Percentiles rank a stretch among this genome's conserved stretches.
phyloP scores from a whole-genome alignment of 106 monocot species.

The Hemerocallis citrina region DNA sequence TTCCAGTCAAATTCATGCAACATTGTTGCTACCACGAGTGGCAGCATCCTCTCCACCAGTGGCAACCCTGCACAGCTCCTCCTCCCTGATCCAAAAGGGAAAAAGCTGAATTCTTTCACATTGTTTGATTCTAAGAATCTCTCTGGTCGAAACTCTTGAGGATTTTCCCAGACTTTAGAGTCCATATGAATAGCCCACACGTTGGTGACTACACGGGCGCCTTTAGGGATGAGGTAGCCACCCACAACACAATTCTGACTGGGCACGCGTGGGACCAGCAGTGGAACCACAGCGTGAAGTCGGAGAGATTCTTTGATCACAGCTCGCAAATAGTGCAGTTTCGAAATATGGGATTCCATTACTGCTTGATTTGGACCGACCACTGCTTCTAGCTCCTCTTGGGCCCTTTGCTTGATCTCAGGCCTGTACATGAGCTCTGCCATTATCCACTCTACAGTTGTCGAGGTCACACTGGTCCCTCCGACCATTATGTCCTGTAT shows the following conservation, averaged over 20 bases:
- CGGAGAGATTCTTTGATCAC: constrained; percentile 30
- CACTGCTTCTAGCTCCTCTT: constrained; percentile 25
- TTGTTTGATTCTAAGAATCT: constrained; percentile 10
- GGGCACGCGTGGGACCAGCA: constrained; percentile 15
- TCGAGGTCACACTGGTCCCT: constrained; percentile 19
- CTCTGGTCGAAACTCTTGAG: constrained; percentile 26
- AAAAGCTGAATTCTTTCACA: neutral
- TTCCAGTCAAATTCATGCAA: constrained; percentile 13
- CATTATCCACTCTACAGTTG: constrained; percentile 16
- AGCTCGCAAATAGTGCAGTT: constrained; percentile 19
- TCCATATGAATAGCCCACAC: constrained; percentile 35
- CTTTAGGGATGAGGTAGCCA: constrained; percentile 24
- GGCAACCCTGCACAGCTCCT: constrained; percentile 12
- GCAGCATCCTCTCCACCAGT: constrained; percentile 13
- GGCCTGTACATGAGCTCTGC: constrained; percentile 28
- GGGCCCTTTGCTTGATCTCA: constrained; percentile 16
- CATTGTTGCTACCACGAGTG: constrained; percentile 9
- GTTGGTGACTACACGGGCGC: constrained; percentile 22
- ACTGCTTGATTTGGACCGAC: constrained; percentile 4
- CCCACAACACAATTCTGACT: constrained; percentile 10
- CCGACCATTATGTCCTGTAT: constrained; percentile 36
- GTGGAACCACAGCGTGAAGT: constrained; percentile 31
- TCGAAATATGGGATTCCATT: constrained; percentile 11
- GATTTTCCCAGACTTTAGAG: constrained; percentile 20
- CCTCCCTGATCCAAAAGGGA: constrained; percentile 16